phyloP scores from a whole-genome alignment of 2,329 filamentous ascomycete species.

The Zelopaecilomyces penicillatus region DNA sequence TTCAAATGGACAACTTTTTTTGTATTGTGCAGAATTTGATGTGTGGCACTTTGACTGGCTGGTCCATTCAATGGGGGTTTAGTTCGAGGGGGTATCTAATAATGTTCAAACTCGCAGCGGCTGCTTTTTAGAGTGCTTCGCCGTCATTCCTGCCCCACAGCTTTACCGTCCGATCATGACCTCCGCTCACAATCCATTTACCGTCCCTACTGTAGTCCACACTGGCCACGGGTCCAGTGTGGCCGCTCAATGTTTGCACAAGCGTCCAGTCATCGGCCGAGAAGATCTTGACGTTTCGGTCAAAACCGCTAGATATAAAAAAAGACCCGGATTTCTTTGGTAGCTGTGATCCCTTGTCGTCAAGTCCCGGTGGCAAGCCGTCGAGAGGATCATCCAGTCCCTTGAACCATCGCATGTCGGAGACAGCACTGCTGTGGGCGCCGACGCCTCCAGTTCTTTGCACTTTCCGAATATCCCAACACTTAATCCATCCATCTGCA shows the following conservation, averaged over 20 bases:
- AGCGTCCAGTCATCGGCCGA: constrained; percentile 94
- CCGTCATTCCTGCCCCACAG: constrained; percentile 85
- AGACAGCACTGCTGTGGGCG: constrained; percentile 84
- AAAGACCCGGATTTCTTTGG: constrained; percentile 89
- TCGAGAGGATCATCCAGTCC: constrained; percentile 67
- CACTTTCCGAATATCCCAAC: constrained; percentile 93
- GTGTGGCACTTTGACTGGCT: neutral
- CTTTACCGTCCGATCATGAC: constrained; percentile 92
- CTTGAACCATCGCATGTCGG: constrained; percentile 90
- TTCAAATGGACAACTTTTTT: neutral
- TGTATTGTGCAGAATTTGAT: neutral
- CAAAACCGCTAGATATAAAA: constrained; percentile 84
- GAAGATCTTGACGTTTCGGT: constrained; percentile 91
- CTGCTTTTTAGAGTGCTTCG: constrained; percentile 27
- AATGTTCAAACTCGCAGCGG: neutral
- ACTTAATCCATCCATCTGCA: constrained; percentile 92
- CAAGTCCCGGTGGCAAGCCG: constrained; percentile 49
- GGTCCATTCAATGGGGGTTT: neutral
- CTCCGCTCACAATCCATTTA: constrained; percentile 88
- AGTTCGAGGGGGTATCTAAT: neutral
- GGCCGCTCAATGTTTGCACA: constrained; percentile 78
- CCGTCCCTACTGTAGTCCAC: constrained; percentile 81
- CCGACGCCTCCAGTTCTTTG: constrained; percentile 76
- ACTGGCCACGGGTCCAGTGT: constrained; percentile 86
- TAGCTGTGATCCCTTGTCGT: constrained; percentile 55